A percentile compares a stretch with the other conserved stretches of the same genome.
Evolutionary conservation across 208 protist species (phyloP).

Genomic region (Trypanosoma cruzi): DNA sequence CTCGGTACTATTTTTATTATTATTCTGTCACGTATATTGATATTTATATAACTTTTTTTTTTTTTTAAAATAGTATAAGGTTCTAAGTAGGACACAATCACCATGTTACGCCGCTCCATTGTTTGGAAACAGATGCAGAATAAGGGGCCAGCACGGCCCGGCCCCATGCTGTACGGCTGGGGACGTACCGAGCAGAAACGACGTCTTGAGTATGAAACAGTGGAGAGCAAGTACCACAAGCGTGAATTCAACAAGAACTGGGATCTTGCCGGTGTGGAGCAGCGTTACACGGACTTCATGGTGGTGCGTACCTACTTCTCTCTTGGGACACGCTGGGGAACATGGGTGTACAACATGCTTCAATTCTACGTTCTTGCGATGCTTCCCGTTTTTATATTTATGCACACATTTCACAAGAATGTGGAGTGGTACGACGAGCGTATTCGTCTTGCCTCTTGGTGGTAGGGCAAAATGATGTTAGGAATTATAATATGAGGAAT

Average conservation of each 20-base stretch:
- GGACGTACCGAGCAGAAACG: slow-evolving; percentile 91
- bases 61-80: not conserved
- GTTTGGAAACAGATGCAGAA: slow-evolving; percentile 58
- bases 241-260: slow-evolving; percentile 93
- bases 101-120: slow-evolving; percentile 76
- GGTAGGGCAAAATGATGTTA: slow-evolving; percentile 47
- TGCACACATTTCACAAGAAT: slow-evolving; percentile 82
- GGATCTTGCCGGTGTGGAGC: slow-evolving; percentile 89
- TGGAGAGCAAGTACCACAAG: slow-evolving; percentile 91
- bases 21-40: not conserved
- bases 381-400: slow-evolving; percentile 80
- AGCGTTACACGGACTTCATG: slow-evolving; percentile 91
- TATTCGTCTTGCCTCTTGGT: slow-evolving; percentile 87
- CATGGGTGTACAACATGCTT: slow-evolving; percentile 89
- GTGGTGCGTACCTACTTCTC: slow-evolving; percentile 91
- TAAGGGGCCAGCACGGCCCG: slow-evolving; percentile 82
- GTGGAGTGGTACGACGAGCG: slow-evolving; percentile 85
- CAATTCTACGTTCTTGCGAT: slow-evolving; percentile 89
- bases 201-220: slow-evolving; percentile 90
- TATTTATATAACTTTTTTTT: slow-evolving; percentile 11
- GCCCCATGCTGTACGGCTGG: slow-evolving; percentile 90
- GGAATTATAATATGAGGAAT: slow-evolving; percentile 3
- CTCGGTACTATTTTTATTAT: not conserved
- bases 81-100: not conserved
- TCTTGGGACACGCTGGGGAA: slow-evolving; percentile 86